Conservation (phyloP, 345 rosid species). For the Xanthoceras sorbifolium region DNA sequence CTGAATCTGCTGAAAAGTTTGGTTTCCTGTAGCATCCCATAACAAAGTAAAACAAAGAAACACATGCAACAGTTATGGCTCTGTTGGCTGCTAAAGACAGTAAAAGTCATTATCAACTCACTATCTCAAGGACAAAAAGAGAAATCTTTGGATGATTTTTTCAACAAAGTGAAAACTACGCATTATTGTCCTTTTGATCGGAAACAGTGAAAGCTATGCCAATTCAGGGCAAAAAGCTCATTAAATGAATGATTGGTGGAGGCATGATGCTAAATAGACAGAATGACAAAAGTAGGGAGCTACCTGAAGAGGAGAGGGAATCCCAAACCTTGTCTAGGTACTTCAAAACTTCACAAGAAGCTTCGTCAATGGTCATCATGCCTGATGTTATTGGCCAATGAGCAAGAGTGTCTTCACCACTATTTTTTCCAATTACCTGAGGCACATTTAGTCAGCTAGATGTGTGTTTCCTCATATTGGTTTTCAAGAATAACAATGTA, state of each 20-base stretch:
- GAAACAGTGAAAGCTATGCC: neutral
- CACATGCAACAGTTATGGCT: neutral
- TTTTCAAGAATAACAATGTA: conserved; percentile 11
- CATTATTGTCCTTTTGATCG: neutral
- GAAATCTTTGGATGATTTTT: neutral
- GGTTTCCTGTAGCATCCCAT: neutral
- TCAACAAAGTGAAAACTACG: conserved; percentile 5
- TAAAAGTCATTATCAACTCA: neutral
- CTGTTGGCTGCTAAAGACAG: neutral
- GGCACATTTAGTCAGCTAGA: conserved; percentile 27
- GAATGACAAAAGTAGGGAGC: conserved; percentile 11
- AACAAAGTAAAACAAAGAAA: neutral
- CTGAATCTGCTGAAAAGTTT: neutral
- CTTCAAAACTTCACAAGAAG: conserved; percentile 75
- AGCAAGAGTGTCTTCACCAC: conserved; percentile 95
- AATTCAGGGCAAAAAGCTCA: neutral
- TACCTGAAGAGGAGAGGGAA: conserved; percentile 84
- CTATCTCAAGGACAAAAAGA: neutral
- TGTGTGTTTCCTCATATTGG: conserved; percentile 3
- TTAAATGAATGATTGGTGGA: neutral
- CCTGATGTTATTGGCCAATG: conserved; percentile 87
- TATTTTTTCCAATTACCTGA: conserved; percentile 77
- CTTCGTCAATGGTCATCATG: conserved; percentile 73
- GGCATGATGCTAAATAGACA: neutral
- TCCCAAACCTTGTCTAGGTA: conserved; percentile 80